phyloP scores from a whole-genome alignment of 2,329 filamentous ascomycete species.

The Corynespora cassiicola region DNA sequence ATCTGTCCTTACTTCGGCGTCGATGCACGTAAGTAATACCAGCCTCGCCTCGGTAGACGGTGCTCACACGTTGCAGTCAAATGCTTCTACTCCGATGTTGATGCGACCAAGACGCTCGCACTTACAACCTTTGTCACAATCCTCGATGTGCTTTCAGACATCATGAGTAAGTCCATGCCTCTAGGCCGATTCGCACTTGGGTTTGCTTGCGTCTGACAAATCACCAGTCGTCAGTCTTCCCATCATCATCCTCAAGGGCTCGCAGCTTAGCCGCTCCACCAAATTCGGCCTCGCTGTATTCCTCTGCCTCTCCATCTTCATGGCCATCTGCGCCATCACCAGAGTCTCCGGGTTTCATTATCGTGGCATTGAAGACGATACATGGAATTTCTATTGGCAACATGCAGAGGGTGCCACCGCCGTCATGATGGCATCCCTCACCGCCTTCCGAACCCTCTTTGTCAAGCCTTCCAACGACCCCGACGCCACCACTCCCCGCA shows the following conservation, averaged over 20 bases:
- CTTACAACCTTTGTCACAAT: conserved; percentile 1
- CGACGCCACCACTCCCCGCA: conserved; percentile 1
- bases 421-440: conserved; percentile 25
- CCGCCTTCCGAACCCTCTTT: conserved; percentile 19
- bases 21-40: conserved; percentile 1
- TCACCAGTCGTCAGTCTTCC: conserved; percentile 20
- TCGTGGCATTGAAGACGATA: neutral
- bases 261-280: conserved; percentile 4
- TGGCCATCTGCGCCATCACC: conserved; percentile 9
- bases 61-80: conserved; percentile 1
- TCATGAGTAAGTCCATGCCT: conserved; percentile 6
- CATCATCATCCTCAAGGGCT: conserved; percentile 11
- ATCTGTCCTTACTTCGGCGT: conserved; percentile 1
- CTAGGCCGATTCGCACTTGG: too few relatives aligned
- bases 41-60: too few relatives aligned
- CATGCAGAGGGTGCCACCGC: conserved; percentile 21
- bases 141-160: conserved; percentile 6
- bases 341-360: conserved; percentile 4
- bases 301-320: conserved; percentile 12
- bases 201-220: neutral
- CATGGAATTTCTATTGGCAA: conserved; percentile 24
- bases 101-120: neutral
- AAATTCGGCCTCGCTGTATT: conserved; percentile 8
- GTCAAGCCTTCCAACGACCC: conserved; percentile 1
- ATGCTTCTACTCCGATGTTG: neutral